Conservation (phyloP, 306 rosid species). For the Acacia confusa region DNA sequence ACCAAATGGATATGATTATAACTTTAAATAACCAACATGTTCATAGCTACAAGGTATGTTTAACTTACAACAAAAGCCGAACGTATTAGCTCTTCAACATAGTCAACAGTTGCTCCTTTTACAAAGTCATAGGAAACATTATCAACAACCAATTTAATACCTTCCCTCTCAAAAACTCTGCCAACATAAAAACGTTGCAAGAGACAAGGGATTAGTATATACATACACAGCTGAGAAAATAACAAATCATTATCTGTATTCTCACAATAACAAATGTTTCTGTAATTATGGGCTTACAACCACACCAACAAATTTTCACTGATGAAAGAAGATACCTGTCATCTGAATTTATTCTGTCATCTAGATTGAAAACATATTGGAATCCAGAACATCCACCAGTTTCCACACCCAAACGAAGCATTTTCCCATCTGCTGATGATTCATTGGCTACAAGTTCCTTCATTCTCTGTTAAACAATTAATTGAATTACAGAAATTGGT, state of each 20-base stretch:
- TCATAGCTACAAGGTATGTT: background rate
- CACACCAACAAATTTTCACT: background rate
- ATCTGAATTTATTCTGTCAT: slow-evolving; percentile 62
- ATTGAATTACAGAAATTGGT: slow-evolving; percentile 14
- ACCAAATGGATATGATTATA: slow-evolving; percentile 10
- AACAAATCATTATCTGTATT: background rate
- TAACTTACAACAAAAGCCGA: slow-evolving; percentile 83
- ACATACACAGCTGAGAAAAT: background rate
- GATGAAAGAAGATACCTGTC: slow-evolving; percentile 55
- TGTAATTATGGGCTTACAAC: background rate
- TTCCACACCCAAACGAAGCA: slow-evolving; percentile 80
- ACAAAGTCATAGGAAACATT: slow-evolving; percentile 82
- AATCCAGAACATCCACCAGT: slow-evolving; percentile 99
- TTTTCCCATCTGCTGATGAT: slow-evolving; percentile 43
- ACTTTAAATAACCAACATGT: slow-evolving; percentile 2
- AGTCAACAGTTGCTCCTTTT: slow-evolving; percentile 95
- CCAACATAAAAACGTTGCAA: slow-evolving; percentile 3
- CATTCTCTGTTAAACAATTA: slow-evolving; percentile 57
- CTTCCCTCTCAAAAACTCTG: slow-evolving; percentile 83
- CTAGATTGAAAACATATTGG: slow-evolving; percentile 85
- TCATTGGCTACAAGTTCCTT: slow-evolving; percentile 68
- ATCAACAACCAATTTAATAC: slow-evolving; percentile 71
- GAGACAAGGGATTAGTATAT: background rate
- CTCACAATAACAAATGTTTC: background rate
- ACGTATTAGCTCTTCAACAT: slow-evolving; percentile 93